Base-by-base conservation (phyloP, 2,329 filamentous ascomycete genomes). In the Apiospora kogelbergensis region DNA sequence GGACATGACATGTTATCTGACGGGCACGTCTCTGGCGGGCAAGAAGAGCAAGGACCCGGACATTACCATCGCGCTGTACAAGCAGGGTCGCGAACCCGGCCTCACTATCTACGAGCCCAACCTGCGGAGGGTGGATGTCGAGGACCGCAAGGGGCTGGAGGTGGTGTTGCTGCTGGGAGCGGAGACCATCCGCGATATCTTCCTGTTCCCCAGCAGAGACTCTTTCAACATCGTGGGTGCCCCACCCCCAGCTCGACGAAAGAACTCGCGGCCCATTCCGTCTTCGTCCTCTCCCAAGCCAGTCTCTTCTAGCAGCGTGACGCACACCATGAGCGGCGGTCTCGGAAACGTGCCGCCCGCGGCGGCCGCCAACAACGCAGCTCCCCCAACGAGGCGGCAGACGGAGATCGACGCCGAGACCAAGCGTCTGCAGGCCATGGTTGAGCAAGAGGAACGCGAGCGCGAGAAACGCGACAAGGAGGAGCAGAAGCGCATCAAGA, bases 61-160 rank as follows among this genome's bases (percentile, higher is more conserved):
- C 80, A 98, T 98, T 74, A 95, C 94, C 0, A 86, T 98, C n/a
- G 94, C 94, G 2, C 87, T 98, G 74, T 97, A 95, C 84, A 90
- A 91, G 73, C 86, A 88, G 22, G 37, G 63, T 11, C 11, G 37
- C 7, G 37, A 41, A 13, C 83, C 81, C 44, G 77, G 80, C 40
- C 81, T 98, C 69, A 97, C 95, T 1, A 86, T 99, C 53, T 98
- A 98, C 82, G 93, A 99, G 80, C 93, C 95, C 6, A 98, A 98
- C 77, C 85, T 98, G 76, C 91, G 92, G 71, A 87, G 96, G 7
- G 91, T 98, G 13, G 95, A 98, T 57, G 90, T 98, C 71, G 94
- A 99, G 79, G 96, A 99, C 80, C 90, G 92, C 69, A 98, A 98
- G 79, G 96, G 96, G 0, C 83, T 98, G 4, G 96, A 99, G 78